Percentiles rank a stretch among this genome's conserved stretches.
Evolutionary conservation across 2,329 filamentous ascomycete genomes (phyloP).

Genomic region (Microdochium nivale): DNA sequence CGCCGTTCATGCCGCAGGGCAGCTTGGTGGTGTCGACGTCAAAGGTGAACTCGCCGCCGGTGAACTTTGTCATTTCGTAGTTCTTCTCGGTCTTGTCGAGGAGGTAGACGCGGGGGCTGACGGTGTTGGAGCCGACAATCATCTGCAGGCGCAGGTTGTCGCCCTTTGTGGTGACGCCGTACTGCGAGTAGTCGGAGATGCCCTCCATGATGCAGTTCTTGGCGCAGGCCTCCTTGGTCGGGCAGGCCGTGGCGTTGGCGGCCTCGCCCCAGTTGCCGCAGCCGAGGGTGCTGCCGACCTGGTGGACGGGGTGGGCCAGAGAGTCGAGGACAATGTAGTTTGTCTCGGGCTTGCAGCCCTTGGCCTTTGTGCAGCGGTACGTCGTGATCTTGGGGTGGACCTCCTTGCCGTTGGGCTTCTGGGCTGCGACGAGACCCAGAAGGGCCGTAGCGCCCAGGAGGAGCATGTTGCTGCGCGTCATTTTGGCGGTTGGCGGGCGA

Average conservation of each 20-base stretch:
- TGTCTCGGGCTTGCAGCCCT: slow-evolving; percentile 36
- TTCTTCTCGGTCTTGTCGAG: slow-evolving; percentile 42
- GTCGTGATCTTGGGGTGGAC: slow-evolving; percentile 38
- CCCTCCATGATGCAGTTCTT: slow-evolving; percentile 45
- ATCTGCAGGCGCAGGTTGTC: slow-evolving; percentile 28
- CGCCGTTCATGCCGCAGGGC: slow-evolving; percentile 54
- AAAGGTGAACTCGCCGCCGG: slow-evolving; percentile 53
- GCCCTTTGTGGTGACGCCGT: slow-evolving; percentile 21
- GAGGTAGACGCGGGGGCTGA: slow-evolving; percentile 45
- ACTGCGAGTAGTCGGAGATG: slow-evolving; percentile 31
- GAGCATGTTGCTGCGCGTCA: slow-evolving; percentile 15
- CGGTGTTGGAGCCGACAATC: slow-evolving; percentile 18
- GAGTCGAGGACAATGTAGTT: slow-evolving; percentile 42
- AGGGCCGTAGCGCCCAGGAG: slow-evolving; percentile 13
- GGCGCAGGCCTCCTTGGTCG: slow-evolving; percentile 37
- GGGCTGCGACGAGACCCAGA: slow-evolving; percentile 21
- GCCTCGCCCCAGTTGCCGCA: slow-evolving; percentile 23
- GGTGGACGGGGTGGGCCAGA: slow-evolving; percentile 32
- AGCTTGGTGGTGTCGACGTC: slow-evolving; percentile 55
- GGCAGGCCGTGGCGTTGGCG: slow-evolving; percentile 34
- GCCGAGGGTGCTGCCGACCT: slow-evolving; percentile 19
- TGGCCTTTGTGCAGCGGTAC: slow-evolving; percentile 38
- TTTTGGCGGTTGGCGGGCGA: slow-evolving; percentile 4
- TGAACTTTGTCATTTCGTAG: slow-evolving; percentile 52
- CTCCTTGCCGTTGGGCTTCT: slow-evolving; percentile 27